Percentiles rank a stretch among this genome's conserved stretches.
Evolutionary conservation across 2,329 filamentous ascomycete genomes (phyloP).

Genomic region (Didymella glomerata): DNA sequence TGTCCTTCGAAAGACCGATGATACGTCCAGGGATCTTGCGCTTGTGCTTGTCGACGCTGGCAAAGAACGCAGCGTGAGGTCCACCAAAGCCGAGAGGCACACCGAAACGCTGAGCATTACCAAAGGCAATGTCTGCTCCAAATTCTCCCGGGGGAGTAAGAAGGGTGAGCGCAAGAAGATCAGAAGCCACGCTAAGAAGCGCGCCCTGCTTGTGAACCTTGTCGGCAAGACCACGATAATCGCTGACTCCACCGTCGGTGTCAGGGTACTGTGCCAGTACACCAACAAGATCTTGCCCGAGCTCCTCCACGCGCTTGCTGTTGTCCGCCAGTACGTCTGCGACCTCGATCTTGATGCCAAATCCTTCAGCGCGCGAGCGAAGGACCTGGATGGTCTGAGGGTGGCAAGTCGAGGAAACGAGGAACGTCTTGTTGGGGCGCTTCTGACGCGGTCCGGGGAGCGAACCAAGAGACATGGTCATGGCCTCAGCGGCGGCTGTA

Average conservation of each 20-base stretch:
- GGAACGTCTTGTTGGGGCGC: conserved; percentile 77
- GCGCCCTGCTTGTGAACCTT: conserved; percentile 79
- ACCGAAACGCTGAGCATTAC: conserved; percentile 89
- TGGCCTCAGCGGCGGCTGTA: conserved; percentile 91
- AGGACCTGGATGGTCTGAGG: conserved; percentile 87
- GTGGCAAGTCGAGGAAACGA: conserved; percentile 84
- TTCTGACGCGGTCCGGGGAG: conserved; percentile 76
- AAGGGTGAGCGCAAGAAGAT: conserved; percentile 85
- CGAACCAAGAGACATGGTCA: conserved; percentile 88
- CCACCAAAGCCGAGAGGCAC: conserved; percentile 92
- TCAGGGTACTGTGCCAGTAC: conserved; percentile 96
- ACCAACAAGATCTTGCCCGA: conserved; percentile 84
- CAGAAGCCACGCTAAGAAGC: conserved; percentile 86
- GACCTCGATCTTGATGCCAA: conserved; percentile 80
- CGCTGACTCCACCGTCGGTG: conserved; percentile 79
- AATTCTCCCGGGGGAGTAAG: conserved; percentile 92
- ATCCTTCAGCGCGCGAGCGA: conserved; percentile 86
- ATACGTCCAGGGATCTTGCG: conserved; percentile 91
- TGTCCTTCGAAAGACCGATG: conserved; percentile 90
- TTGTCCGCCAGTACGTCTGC: conserved; percentile 74
- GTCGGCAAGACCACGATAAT: conserved; percentile 78
- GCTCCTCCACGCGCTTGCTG: conserved; percentile 71
- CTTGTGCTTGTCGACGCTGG: conserved; percentile 89
- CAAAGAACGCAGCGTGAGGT: conserved; percentile 97
- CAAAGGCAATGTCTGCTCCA: conserved; percentile 94